A percentile compares a stretch with the other conserved stretches of the same genome.
These are phyloP conservation scores for Globisporangium echinulatum DNA, from an alignment of 352 stramenopile species.

Conservation along the genomic window DNA sequence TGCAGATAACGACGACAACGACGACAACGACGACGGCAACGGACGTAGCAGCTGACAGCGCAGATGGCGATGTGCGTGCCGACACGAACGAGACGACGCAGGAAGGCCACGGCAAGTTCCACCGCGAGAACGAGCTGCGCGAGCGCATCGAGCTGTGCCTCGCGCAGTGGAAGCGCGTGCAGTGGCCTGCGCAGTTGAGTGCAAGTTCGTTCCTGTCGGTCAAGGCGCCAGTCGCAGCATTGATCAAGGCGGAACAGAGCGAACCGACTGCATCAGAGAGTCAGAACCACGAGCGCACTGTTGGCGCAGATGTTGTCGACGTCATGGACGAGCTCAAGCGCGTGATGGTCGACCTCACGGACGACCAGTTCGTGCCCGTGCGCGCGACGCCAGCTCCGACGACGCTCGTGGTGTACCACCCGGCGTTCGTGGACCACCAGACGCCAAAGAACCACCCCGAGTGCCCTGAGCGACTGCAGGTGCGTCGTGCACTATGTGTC, in stretches of 20 bases:
- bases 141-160: slow-evolving; percentile 42
- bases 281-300: slow-evolving; percentile 8
- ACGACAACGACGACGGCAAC: neutral
- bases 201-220: slow-evolving; percentile 32
- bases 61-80: slow-evolving; percentile 13
- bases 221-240: slow-evolving; percentile 7
- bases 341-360: slow-evolving; percentile 72
- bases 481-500: slow-evolving; percentile 22
- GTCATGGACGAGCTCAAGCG: slow-evolving; percentile 74
- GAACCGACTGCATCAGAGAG: slow-evolving; percentile 10
- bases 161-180: slow-evolving; percentile 54
- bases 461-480: slow-evolving; percentile 74
- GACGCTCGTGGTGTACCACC: slow-evolving; percentile 78
- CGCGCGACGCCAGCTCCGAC: slow-evolving; percentile 26
- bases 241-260: slow-evolving; percentile 28
- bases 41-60: neutral
- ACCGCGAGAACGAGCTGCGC: slow-evolving; percentile 41
- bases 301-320: slow-evolving; percentile 9
- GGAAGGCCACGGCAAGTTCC: slow-evolving; percentile 28
- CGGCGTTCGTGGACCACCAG: slow-evolving; percentile 79
- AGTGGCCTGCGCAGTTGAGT: slow-evolving; percentile 59
- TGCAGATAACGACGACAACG: neutral
- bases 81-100: slow-evolving; percentile 23
- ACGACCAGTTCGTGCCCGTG: slow-evolving; percentile 33
- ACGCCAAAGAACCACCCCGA: slow-evolving; percentile 80